Percentiles rank a stretch among this genome's conserved stretches.
Evolutionary conservation across 2,329 filamentous ascomycete species (phyloP).

Genomic region (Cytospora piceicola): DNA sequence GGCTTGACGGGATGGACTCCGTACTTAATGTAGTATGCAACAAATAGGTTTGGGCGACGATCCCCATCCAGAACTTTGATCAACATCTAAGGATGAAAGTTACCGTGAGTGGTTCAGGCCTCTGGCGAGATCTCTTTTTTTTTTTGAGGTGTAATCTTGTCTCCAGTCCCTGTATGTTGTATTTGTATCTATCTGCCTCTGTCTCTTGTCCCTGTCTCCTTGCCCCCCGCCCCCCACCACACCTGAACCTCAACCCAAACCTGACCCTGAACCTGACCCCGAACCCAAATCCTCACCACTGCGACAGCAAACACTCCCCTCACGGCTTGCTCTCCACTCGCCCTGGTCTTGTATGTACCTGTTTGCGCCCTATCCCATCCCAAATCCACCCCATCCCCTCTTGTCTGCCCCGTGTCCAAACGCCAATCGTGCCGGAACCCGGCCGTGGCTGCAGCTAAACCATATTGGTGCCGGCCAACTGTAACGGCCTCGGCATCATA

Average conservation of each 20-base stretch:
- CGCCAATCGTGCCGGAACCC: conserved; percentile 20
- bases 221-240: too few relatives aligned
- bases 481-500: conserved; percentile 20
- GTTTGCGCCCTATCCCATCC: conserved; percentile 8
- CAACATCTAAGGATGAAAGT: background rate
- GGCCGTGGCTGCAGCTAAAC: conserved; percentile 27
- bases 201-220: background rate
- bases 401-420: background rate
- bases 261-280: background rate
- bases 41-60: background rate
- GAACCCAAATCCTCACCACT: background rate
- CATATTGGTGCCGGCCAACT: conserved; percentile 3
- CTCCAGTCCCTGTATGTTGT: too few relatives aligned
- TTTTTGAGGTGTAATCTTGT: background rate
- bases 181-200: background rate
- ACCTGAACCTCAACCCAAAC: background rate
- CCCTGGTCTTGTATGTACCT: background rate
- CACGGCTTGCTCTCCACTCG: background rate
- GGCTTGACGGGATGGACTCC: background rate
- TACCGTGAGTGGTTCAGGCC: background rate
- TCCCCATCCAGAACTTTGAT: background rate
- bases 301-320: background rate
- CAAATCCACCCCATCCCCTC: too few relatives aligned
- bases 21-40: too few relatives aligned
- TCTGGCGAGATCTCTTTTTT: background rate